Evolutionary conservation across 2,329 filamentous ascomycete genomes (phyloP), one percentile per base, ranked within the genome.

Genomic region (Fragosphaeria purpurea): DNA sequence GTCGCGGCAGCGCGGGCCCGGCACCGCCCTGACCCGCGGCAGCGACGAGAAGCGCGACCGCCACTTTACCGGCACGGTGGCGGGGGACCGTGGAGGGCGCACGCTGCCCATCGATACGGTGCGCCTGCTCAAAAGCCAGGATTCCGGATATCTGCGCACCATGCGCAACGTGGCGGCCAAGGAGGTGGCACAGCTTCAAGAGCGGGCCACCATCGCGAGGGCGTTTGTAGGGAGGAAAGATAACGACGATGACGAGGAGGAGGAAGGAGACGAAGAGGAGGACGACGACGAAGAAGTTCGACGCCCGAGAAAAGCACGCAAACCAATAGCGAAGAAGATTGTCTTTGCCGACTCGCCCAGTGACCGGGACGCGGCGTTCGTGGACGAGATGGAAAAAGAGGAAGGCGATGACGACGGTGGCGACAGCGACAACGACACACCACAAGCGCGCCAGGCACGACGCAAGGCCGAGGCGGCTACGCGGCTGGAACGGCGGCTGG

Each of bases 41-140:
- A 52, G 46, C 46, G 54, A 55, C 48, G 56, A 69, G 63, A 56
- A 79, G 70, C 51, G 55, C 22, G 45, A 44, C 22, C 76, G 71
- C 60, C 65, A 63, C 42, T 79, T 75, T 68, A 73, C 66, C 2
- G 80, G 80, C 37, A 78, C 71, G 0, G 72, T 81, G 0, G 68
- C 74, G 52, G 79, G 76, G 46, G 76, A 81, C 60, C 70, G 79
- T 46, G 78, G 79, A 11, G 80, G 79, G 59, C 69, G 68, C 53
- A 68, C 70, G 4, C 61, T 85, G 62, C 70, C 74, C 46, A 62
- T 77, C 39, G 77, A 84, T 30, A 72, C 73, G 1, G 77, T 81
- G 31, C 71, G 81, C 22, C 67, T 85, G 30, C 73, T 85, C 55
- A 86, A 85, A 70, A 85, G 81, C 2, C 82, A 86, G 65, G 82